phyloP scores from a whole-genome alignment of 805 yeast genomes.

The Teunomyces stri region DNA sequence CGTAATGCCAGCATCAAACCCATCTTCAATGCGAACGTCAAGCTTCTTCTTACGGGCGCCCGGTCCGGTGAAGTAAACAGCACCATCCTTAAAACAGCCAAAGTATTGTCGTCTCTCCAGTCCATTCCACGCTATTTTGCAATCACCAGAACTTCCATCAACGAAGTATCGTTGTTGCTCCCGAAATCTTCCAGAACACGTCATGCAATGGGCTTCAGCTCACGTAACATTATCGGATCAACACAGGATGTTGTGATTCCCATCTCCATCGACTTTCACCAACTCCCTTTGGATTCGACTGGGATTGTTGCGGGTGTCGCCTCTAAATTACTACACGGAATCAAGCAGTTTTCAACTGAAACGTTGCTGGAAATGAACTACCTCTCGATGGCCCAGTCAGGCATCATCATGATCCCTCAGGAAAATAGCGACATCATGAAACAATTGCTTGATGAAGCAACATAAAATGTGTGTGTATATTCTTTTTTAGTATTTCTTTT shows the following conservation, averaged over 20 bases:
- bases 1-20: conserved; percentile 42
- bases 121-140: conserved; percentile 48
- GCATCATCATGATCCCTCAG: conserved; percentile 56
- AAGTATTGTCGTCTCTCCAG: conserved; percentile 24
- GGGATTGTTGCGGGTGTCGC: conserved; percentile 71
- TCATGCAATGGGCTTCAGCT: conserved; percentile 37
- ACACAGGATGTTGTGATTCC: conserved; percentile 57
- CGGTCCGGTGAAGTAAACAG: conserved; percentile 46
- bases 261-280: conserved; percentile 50
- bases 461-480: background rate
- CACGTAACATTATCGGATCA: conserved; percentile 51
- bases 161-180: conserved; percentile 48
- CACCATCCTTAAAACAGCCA: conserved; percentile 44
- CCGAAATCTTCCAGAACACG: conserved; percentile 41
- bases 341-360: conserved; percentile 14
- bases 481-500: background rate
- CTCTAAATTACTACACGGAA: conserved; percentile 39
- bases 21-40: conserved; percentile 34
- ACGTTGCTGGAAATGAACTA: conserved; percentile 51
- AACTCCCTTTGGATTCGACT: conserved; percentile 55
- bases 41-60: conserved; percentile 57
- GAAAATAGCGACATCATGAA: conserved; percentile 41
- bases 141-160: conserved; percentile 49
- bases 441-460: conserved; percentile 14
- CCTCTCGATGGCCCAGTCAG: conserved; percentile 58